phyloP scores from a whole-genome alignment of 1,139 yeast genomes.

The Magnusiomyces fungicola region DNA sequence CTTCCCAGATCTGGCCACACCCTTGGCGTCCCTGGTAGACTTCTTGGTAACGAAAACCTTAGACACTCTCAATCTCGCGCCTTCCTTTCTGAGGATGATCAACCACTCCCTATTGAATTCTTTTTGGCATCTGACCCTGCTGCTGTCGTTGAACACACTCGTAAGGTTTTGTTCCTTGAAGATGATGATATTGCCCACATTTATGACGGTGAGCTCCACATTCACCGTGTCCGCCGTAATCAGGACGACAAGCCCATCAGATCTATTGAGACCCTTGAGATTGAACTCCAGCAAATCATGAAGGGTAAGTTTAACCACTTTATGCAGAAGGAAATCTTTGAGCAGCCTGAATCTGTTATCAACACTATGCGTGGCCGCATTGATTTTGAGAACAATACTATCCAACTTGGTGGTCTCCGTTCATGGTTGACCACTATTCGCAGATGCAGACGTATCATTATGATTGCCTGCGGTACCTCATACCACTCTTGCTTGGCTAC shows the following conservation, averaged over 20 bases:
- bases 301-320: slow-evolving; percentile 94
- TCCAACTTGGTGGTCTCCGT: slow-evolving; percentile 86
- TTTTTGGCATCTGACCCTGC: slow-evolving; percentile 97
- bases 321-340: slow-evolving; percentile 98
- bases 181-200: slow-evolving; percentile 99
- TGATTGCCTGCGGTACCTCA: slow-evolving; percentile 99
- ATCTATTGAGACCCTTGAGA: slow-evolving; percentile 91
- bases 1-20: slow-evolving; percentile 11
- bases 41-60: slow-evolving; percentile 35
- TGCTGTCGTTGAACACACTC: slow-evolving; percentile 95
- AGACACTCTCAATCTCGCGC: slow-evolving; percentile 93
- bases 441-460: slow-evolving; percentile 89
- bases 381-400: slow-evolving; percentile 72
- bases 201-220: slow-evolving; percentile 95
- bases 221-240: slow-evolving; percentile 89
- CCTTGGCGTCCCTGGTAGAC: slow-evolving; percentile 18
- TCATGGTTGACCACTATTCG: slow-evolving; percentile 82
- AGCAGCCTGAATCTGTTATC: slow-evolving; percentile 96
- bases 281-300: slow-evolving; percentile 97
- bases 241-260: slow-evolving; percentile 91
- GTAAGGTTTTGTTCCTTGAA: slow-evolving; percentile 90
- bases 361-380: slow-evolving; percentile 99
- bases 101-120: slow-evolving; percentile 92
- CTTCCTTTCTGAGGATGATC: slow-evolving; percentile 82
- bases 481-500: slow-evolving; percentile 98